Conservation (phyloP, 2,329 filamentous ascomycete genomes). For the Pseudocercospora crystallina region DNA sequence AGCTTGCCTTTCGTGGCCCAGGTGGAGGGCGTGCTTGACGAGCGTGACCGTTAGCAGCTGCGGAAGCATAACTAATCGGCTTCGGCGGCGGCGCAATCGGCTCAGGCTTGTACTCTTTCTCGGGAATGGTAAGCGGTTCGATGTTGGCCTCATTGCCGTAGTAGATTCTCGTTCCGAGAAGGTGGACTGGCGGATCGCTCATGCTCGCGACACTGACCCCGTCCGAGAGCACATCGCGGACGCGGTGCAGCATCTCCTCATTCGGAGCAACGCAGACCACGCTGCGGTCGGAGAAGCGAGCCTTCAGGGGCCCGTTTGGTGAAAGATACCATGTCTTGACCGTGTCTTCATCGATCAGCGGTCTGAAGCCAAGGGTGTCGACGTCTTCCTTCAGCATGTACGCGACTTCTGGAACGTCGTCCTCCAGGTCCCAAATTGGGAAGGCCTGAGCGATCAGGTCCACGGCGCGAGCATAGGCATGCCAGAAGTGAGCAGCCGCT, state of each 20-base stretch:
- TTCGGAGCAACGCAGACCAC: constrained; percentile 57
- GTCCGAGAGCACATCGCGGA: constrained; percentile 63
- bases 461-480: constrained; percentile 62
- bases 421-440: constrained; percentile 53
- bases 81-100: constrained; percentile 22
- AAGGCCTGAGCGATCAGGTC: constrained; percentile 60
- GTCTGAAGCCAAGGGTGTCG: constrained; percentile 64
- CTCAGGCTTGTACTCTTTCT: constrained; percentile 51
- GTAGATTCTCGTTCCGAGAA: constrained; percentile 27
- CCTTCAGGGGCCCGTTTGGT: constrained; percentile 48
- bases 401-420: constrained; percentile 46
- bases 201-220: constrained; percentile 59
- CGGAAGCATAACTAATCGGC: constrained; percentile 34
- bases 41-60: constrained; percentile 27
- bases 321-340: constrained; percentile 53
- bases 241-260: constrained; percentile 66
- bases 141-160: constrained; percentile 23
- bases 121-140: constrained; percentile 25
- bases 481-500: constrained; percentile 64
- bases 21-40: constrained; percentile 16
- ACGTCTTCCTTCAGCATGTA: constrained; percentile 70
- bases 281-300: constrained; percentile 51
- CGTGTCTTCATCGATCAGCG: constrained; percentile 47
- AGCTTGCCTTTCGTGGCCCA: constrained; percentile 13
- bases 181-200: constrained; percentile 36